Percentiles rank a stretch among this genome's conserved stretches.
These are phyloP conservation scores for Davidsoniella australis DNA, from an alignment of 2,329 filamentous ascomycete species.

Conservation along the genomic window DNA sequence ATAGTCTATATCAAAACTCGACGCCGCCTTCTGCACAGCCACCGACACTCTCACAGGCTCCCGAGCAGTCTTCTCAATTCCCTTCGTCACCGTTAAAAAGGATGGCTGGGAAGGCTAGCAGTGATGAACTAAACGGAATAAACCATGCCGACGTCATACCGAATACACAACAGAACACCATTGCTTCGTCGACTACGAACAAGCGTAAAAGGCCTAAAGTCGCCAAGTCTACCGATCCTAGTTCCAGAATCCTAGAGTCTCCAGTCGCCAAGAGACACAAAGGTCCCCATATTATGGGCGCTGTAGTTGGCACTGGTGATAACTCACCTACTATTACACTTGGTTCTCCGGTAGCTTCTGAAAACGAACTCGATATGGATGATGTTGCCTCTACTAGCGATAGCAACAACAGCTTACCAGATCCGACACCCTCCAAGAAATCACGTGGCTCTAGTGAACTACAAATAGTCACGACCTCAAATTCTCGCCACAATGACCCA, in stretches of 20 bases:
- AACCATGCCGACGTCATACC: background rate
- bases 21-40: conserved; percentile 1
- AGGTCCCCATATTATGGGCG: no score
- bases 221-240: no score
- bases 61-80: conserved; percentile 3
- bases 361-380: background rate
- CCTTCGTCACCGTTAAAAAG: background rate
- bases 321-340: background rate
- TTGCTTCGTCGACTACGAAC: background rate
- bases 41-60: background rate
- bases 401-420: no score
- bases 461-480: no score
- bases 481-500: no score
- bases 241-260: background rate
- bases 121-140: background rate
- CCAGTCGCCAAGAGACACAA: background rate
- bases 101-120: background rate
- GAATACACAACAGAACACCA: background rate
- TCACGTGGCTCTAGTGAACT: no score
- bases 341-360: conserved; percentile 1
- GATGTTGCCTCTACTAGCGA: background rate
- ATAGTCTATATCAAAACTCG: background rate
- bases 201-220: background rate
- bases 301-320: no score
- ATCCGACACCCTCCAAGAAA: no score